Evolutionary conservation across 2,329 filamentous ascomycete genomes (phyloP), one percentile per base, ranked within the genome.

Genomic region (Arthrobotrys entomopaga): DNA sequence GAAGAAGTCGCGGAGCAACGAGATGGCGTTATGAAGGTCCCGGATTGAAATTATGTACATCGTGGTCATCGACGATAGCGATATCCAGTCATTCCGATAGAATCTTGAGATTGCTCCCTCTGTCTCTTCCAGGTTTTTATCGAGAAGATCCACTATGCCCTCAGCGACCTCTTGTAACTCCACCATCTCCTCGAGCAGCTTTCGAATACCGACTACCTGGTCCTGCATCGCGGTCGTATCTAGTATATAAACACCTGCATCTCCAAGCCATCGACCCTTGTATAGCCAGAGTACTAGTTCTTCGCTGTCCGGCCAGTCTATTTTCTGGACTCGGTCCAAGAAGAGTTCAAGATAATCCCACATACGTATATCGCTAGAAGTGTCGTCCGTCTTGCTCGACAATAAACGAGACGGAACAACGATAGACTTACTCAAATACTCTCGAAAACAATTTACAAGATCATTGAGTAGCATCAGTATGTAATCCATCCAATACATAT

Each of bases 221-320:
- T 53, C 24, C 15, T 16, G 49, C 42, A 53, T 15, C 4, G 49
- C 49, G 11, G 10, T 22, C 15, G 20, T 4, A 16, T 53, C 22
- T 53, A 53, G n/a, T 7, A 24, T 2, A 29, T 26, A 53, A 26
- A 53, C 11, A 4, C 42, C 42, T n/a, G 42, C 42, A 46, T 46
- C 22, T 29, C 22, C 8, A 24, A n/a, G 11, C 24, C 13, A 53
- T 29, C 11, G 6, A 3, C 49, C 49, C 7, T 29, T 16, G 11
- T 53, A 53, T 53, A 53, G 22, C 49, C 22, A 53, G 13, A 53
- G 24, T 15, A 53, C 22, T 3, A 53, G 15, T 15, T 26, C 10
- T 22, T 53, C 49, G 19, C 5, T 15, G 2, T 29, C 11, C 49
- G 13, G 3, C 49, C 49, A 53, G 16, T 46, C 16, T 46, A 46